Conservation (phyloP, 768 basidiomycete species). For the Trametes villosa region DNA sequence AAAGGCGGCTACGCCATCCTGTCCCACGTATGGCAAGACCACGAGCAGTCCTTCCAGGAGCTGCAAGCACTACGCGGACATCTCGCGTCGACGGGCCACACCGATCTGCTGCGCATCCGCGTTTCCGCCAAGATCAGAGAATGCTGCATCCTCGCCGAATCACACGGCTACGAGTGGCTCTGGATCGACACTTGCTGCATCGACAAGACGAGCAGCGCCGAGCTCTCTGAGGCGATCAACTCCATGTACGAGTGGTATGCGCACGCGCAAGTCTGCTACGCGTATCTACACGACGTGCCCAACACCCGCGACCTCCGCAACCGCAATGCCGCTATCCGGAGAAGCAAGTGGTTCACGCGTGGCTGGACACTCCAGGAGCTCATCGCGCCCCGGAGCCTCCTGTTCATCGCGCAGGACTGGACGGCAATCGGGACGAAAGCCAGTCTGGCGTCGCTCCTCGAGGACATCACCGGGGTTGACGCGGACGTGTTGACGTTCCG, state of each 20-base stretch:
- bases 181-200: conserved; percentile 25
- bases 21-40: conserved; percentile 19
- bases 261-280: conserved; percentile 14
- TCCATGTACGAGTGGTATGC: too few species aligned
- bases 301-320: background rate
- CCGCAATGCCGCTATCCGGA: background rate
- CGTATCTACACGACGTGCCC: conserved; percentile 16
- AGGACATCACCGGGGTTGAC: conserved; percentile 18
- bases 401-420: conserved; percentile 20
- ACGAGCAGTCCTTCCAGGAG: conserved; percentile 20
- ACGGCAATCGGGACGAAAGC: conserved; percentile 14
- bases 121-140: conserved; percentile 14
- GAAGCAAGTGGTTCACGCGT: conserved; percentile 18
- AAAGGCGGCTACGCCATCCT: conserved; percentile 21
- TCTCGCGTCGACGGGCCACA: background rate
- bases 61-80: background rate
- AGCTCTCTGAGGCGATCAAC: too few species aligned
- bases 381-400: conserved; percentile 14
- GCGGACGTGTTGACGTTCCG: conserved; percentile 20
- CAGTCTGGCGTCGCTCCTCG: conserved; percentile 9
- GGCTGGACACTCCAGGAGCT: conserved; percentile 22
- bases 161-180: conserved; percentile 20
- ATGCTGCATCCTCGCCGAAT: conserved; percentile 15
- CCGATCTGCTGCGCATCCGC: background rate
- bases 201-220: too few species aligned